Evolutionary conservation across 805 yeast genomes (phyloP).

Genomic region (Schwanniomyces pseudopolymorphus): DNA sequence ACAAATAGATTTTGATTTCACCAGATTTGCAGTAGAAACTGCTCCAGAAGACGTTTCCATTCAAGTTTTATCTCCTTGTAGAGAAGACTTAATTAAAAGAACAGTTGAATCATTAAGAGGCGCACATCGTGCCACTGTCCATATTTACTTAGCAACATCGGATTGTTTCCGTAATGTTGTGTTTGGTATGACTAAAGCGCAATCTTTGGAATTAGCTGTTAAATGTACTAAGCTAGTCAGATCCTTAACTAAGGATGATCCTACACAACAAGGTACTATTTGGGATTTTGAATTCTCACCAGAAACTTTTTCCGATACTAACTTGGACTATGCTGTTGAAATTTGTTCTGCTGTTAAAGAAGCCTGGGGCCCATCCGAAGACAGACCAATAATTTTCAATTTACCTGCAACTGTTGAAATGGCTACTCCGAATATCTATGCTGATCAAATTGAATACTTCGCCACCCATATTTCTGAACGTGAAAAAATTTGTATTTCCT

Average conservation of each 20-base stretch:
- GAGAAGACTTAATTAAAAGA: conserved; percentile 68
- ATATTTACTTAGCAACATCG: conserved; percentile 74
- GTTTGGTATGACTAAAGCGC: conserved; percentile 60
- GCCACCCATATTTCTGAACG: conserved; percentile 60
- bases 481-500: conserved; percentile 68
- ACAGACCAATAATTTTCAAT: conserved; percentile 72
- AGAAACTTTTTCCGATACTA: conserved; percentile 74
- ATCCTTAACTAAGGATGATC: conserved; percentile 68
- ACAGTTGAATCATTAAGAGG: conserved; percentile 73
- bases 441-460: conserved; percentile 82
- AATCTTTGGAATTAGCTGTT: conserved; percentile 61
- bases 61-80: conserved; percentile 75
- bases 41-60: conserved; percentile 77
- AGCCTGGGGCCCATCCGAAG: conserved; percentile 70
- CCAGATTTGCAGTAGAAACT: conserved; percentile 67
- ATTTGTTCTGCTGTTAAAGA: conserved; percentile 73
- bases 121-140: conserved; percentile 74
- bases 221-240: conserved; percentile 63
- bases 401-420: conserved; percentile 85
- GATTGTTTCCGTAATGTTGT: conserved; percentile 73
- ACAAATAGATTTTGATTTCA: conserved; percentile 78
- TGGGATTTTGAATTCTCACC: conserved; percentile 84
- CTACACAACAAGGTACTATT: conserved; percentile 48
- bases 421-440: conserved; percentile 78
- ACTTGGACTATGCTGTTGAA: conserved; percentile 58